Conservation (phyloP, 345 rosid genomes). For the sweet orange (Citrus sinensis) region DNA sequence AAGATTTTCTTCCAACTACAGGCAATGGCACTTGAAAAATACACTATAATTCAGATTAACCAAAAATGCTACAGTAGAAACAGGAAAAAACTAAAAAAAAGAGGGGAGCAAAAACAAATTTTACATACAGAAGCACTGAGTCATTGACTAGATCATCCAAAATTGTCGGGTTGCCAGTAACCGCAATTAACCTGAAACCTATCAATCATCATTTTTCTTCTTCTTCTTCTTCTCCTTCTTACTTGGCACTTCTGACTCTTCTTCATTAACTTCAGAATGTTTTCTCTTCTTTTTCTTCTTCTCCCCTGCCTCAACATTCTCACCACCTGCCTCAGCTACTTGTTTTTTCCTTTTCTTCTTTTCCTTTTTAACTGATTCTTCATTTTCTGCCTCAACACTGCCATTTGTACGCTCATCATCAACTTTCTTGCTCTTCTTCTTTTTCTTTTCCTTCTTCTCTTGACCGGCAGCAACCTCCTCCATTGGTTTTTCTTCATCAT, state of each 20-base stretch:
- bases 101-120: not conserved
- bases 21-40: not conserved
- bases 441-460: conserved; percentile 44
- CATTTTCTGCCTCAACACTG: conserved; percentile 29
- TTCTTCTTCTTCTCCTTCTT: conserved; percentile 42
- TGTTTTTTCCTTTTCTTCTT: conserved; percentile 59
- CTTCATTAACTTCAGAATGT: conserved; percentile 29
- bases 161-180: conserved; percentile 1
- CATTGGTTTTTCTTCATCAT: conserved; percentile 17
- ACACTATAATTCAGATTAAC: not conserved
- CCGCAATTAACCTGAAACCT: not conserved
- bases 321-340: conserved; percentile 21
- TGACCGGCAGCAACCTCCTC: conserved; percentile 22
- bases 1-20: not conserved
- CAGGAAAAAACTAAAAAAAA: not conserved
- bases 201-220: conserved; percentile 12
- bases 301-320: conserved; percentile 23
- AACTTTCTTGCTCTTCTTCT: conserved; percentile 38
- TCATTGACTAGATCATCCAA: not conserved
- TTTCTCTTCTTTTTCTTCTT: conserved; percentile 50
- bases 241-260: conserved; percentile 26
- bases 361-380: conserved; percentile 33
- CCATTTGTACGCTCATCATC: conserved; percentile 30
- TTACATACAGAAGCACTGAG: not conserved
- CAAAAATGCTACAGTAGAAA: not conserved